Base-by-base conservation (phyloP, 2,329 filamentous ascomycete genomes). In the Botryotinia convoluta region DNA sequence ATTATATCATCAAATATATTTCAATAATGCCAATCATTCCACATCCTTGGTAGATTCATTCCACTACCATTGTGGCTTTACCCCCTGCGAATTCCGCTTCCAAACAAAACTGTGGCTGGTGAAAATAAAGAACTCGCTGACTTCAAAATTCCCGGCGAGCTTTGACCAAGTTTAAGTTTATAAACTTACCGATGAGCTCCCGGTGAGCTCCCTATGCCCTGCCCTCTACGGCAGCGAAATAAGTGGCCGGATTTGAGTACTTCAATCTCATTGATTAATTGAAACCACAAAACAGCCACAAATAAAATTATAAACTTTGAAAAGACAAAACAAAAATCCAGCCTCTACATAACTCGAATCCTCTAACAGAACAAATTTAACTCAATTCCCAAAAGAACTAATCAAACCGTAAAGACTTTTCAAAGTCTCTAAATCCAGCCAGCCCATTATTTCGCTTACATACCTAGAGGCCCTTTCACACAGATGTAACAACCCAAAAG, bases 401-500 rank as follows among this genome's bases (percentile, higher is more conserved):
- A 20, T 20, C 20, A 3, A 45, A 22, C 20, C 44, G 20, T 22
- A 22, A 45, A 45, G 44, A 45, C 8, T 45, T 8, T 45, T 9
- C 18, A 22, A 22, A 1, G 44, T 45, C 8, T 45, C 16, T 18
- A 8, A 45, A 45, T 45, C 7, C 44, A 14, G 44, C 44, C 3
- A 45, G n/a, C n/a, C 44, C 20, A 9, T 45, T 4, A 45, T 22
- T 45, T 48, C 45, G 45, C 45, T 26, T 26, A 48, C 44, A 45
- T 4, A 45, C 22, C 45, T 10, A 7, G 44, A 10, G 20, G 20
- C 8, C 44, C 44, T 48, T 22, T 45, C 45, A 54, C 35, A 4
- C 12, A n/a, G 29, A 37, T 68, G 65, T 68, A 68, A 42, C 48
- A 68, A 42, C 18, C 10, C 54, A 26, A 42, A 68, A 68, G 44